phyloP scores from a whole-genome alignment of 148 eudicot species.

The Fallopia convolvulus region DNA sequence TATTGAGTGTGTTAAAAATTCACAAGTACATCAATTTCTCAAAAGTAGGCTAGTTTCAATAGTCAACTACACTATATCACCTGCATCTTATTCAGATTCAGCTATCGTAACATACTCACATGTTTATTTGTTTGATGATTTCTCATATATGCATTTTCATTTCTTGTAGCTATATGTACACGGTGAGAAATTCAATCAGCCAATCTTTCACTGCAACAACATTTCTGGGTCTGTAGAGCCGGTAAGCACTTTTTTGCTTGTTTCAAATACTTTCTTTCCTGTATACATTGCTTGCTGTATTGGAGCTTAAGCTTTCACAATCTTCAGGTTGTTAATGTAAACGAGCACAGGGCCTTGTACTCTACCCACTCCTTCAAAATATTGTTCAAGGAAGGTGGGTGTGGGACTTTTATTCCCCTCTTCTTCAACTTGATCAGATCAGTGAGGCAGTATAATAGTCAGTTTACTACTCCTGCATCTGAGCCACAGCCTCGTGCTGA shows the following conservation, averaged over 20 bases:
- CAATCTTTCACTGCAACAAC: conserved; percentile 87
- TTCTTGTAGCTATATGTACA: conserved; percentile 56
- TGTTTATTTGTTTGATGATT: background rate
- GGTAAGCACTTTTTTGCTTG: conserved; percentile 35
- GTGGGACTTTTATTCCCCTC: conserved; percentile 88
- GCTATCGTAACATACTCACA: background rate
- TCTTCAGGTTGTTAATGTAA: conserved; percentile 76
- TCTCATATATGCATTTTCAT: background rate
- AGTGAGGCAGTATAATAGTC: conserved; percentile 68
- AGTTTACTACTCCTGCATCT: conserved; percentile 17
- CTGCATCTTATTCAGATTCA: background rate
- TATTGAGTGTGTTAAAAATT: background rate
- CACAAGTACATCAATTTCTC: background rate
- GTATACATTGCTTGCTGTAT: background rate
- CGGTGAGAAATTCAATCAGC: conserved; percentile 85
- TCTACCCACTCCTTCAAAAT: conserved; percentile 91
- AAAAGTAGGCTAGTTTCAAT: background rate
- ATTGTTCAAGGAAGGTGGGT: conserved; percentile 94
- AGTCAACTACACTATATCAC: background rate
- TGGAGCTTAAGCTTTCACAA: background rate
- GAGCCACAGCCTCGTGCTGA: conserved; percentile 45
- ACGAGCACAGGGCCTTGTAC: conserved; percentile 69
- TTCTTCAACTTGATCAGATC: conserved; percentile 69
- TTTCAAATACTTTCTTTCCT: background rate
- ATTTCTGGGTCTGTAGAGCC: conserved; percentile 86